A percentile compares a stretch with the other conserved stretches of the same genome.
phyloP scores from a whole-genome alignment of 2,329 filamentous ascomycete species.

The Chalaropsis thielavioides region DNA sequence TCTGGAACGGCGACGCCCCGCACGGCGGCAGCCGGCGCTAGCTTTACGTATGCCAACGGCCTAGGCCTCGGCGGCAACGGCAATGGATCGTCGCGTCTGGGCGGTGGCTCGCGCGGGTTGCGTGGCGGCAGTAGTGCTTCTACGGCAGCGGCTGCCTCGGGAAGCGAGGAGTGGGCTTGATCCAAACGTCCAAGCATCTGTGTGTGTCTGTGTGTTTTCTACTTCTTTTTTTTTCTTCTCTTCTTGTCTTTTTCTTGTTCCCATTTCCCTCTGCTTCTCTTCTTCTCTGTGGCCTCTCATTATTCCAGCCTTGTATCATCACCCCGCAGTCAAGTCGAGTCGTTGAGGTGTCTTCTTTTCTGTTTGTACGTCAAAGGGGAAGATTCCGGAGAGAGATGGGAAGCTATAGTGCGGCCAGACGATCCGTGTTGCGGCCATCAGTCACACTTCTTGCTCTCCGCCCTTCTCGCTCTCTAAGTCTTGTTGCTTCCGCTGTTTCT shows the following conservation, averaged over 20 bases:
- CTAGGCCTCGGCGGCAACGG: conserved; percentile 9
- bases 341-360: conserved; percentile 19
- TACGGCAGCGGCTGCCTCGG: not conserved
- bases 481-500: not conserved
- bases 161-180: conserved; percentile 24
- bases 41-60: conserved; percentile 14
- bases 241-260: conserved; percentile 17
- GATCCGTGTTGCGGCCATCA: not conserved
- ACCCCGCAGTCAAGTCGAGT: conserved; percentile 18
- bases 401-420: too few relatives aligned
- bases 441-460: not conserved
- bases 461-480: not conserved
- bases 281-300: conserved; percentile 2
- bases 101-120: conserved; percentile 6
- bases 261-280: conserved; percentile 9
- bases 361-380: not conserved
- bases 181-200: conserved; percentile 28
- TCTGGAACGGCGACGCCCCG: conserved; percentile 14
- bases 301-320: conserved; percentile 16
- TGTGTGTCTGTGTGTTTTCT: conserved; percentile 12
- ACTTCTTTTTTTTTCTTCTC: conserved; percentile 9
- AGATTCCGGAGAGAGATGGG: not conserved
- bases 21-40: not conserved
- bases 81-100: not conserved
- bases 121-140: conserved; percentile 1